Conservation (phyloP, 345 rosid genomes). For the Brassica carinata region DNA sequence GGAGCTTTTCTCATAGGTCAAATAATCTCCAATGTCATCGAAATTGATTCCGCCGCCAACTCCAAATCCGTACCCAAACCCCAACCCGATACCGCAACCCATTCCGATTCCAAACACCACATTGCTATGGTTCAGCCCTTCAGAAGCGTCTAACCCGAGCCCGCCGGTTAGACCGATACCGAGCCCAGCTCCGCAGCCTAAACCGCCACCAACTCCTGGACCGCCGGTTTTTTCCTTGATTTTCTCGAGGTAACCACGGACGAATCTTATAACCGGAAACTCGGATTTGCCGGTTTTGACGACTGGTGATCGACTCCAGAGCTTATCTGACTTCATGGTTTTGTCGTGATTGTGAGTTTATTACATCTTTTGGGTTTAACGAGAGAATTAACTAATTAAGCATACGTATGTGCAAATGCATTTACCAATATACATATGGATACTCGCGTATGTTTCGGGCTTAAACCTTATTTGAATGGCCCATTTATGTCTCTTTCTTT, state of each 20-base stretch:
- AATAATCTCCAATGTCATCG: slow-evolving; percentile 39
- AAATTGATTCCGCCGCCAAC: slow-evolving; percentile 53
- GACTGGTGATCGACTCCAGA: slow-evolving; percentile 43
- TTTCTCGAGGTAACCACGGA: slow-evolving; percentile 36
- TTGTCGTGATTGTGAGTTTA: slow-evolving; percentile 8
- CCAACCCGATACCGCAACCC: slow-evolving; percentile 62
- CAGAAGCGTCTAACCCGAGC: slow-evolving; percentile 43
- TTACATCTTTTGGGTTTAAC: not conserved
- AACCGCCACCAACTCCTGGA: slow-evolving; percentile 57
- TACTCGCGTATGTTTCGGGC: slow-evolving; percentile 8
- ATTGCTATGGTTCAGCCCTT: slow-evolving; percentile 46
- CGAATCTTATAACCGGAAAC: slow-evolving; percentile 49
- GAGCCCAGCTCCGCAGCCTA: slow-evolving; percentile 58
- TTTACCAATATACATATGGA: not conserved
- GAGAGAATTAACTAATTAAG: not conserved
- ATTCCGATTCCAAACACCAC: slow-evolving; percentile 51
- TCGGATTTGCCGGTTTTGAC: slow-evolving; percentile 25
- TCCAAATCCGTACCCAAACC: slow-evolving; percentile 60
- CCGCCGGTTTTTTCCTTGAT: slow-evolving; percentile 44
- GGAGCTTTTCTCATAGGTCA: slow-evolving; percentile 26
- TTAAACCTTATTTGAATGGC: not conserved
- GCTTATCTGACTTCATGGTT: slow-evolving; percentile 40
- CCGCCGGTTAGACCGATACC: slow-evolving; percentile 60
- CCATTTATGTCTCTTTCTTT: slow-evolving; percentile 3
- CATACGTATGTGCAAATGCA: not conserved